A percentile compares a stretch with the other conserved stretches of the same genome.
Evolutionary conservation across 805 yeast genomes (phyloP).

Genomic region (Candida methanosorbosa): DNA sequence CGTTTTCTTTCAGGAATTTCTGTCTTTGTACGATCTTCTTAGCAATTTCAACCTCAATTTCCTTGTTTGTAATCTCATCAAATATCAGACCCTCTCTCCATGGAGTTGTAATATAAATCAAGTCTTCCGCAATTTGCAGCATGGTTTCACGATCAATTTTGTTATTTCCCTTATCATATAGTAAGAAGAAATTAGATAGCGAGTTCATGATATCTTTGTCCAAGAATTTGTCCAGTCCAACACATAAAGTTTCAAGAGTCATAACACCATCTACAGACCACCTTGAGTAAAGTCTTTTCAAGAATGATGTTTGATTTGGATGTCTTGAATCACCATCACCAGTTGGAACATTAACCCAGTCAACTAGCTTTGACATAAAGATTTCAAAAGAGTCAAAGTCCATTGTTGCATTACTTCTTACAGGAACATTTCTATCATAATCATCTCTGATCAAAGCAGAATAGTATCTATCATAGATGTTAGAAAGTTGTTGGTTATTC

Average conservation of each 20-base stretch:
- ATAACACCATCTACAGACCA: conserved; percentile 60
- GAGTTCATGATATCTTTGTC: conserved; percentile 71
- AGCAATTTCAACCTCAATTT: conserved; percentile 61
- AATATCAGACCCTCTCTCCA: conserved; percentile 67
- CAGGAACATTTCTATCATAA: conserved; percentile 39
- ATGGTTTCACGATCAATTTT: conserved; percentile 71
- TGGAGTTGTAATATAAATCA: conserved; percentile 73
- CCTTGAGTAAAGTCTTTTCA: conserved; percentile 52
- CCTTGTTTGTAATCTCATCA: conserved; percentile 54
- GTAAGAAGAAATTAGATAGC: conserved; percentile 67
- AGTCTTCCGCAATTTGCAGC: conserved; percentile 78
- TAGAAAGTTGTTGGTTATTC: conserved; percentile 47
- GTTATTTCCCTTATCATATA: conserved; percentile 61
- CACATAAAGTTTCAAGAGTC: conserved; percentile 58
- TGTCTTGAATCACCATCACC: conserved; percentile 21
- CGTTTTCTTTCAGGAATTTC: conserved; percentile 20
- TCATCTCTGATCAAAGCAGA: conserved; percentile 58
- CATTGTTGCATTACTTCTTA: conserved; percentile 64
- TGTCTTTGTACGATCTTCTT: conserved; percentile 44
- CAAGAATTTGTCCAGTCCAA: conserved; percentile 62
- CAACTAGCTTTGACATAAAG: conserved; percentile 73
- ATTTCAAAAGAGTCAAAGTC: conserved; percentile 59
- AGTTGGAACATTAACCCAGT: conserved; percentile 48
- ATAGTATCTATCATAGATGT: conserved; percentile 80
- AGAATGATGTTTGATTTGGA: conserved; percentile 34